Conservation (phyloP, 31 red algal genomes). For the Bonnemaisonia californica region DNA sequence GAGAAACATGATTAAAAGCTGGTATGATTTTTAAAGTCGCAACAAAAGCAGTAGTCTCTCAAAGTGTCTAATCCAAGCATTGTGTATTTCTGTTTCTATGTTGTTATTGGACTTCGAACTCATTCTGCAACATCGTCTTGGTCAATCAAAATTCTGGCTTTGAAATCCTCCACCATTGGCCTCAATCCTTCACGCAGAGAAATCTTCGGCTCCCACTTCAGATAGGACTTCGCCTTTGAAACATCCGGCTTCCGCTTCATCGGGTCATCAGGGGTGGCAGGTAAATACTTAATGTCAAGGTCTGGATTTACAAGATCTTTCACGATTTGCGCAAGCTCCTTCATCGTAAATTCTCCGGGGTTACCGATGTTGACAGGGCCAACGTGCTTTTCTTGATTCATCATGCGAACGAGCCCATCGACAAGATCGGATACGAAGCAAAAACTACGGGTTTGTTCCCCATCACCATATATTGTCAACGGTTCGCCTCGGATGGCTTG, state of each 20-base stretch:
- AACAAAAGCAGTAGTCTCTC: background rate
- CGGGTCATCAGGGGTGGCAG: constrained; percentile 95
- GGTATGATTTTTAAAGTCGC: no score
- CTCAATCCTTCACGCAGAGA: constrained; percentile 82
- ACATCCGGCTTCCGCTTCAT: constrained; percentile 97
- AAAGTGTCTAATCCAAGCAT: background rate
- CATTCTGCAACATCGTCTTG: constrained; percentile 6
- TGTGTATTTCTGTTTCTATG: background rate
- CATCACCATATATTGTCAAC: constrained; percentile 99
- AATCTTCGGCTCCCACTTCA: constrained; percentile 92
- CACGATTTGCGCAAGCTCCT: constrained; percentile 88
- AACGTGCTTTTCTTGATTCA: constrained; percentile 77
- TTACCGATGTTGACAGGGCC: constrained; percentile 98
- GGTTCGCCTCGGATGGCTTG: constrained; percentile 92
- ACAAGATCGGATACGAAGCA: constrained; percentile 95
- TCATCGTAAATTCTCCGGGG: constrained; percentile 97
- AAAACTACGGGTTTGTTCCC: constrained; percentile 95
- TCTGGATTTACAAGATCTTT: constrained; percentile 71
- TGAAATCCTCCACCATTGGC: constrained; percentile 92
- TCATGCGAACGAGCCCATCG: constrained; percentile 94
- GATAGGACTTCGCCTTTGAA: constrained; percentile 72
- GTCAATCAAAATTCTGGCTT: constrained; percentile 59
- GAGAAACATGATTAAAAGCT: no score
- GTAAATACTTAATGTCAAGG: constrained; percentile 81
- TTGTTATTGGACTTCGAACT: background rate